Evolutionary conservation across 805 yeast species (phyloP).

Genomic region (Candida quercuum): DNA sequence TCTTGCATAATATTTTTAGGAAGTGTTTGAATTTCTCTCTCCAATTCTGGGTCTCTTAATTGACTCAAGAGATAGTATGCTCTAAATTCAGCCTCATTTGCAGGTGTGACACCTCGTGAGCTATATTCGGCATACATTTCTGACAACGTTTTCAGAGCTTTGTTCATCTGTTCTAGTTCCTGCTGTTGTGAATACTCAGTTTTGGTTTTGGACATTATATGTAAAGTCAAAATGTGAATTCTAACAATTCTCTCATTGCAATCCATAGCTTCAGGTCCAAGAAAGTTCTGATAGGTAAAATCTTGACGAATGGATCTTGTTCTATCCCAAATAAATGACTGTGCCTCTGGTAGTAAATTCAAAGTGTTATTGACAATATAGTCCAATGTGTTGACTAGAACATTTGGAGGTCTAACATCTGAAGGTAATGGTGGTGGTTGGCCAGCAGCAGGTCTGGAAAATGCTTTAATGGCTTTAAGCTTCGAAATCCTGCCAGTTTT

Average conservation of each 20-base stretch:
- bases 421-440: conserved; percentile 97
- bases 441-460: conserved; percentile 96
- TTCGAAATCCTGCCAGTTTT: conserved; percentile 52
- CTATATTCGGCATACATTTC: conserved; percentile 84
- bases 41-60: conserved; percentile 79
- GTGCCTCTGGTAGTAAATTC: conserved; percentile 71
- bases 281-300: conserved; percentile 90
- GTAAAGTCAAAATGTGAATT: conserved; percentile 76
- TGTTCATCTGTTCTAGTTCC: conserved; percentile 90
- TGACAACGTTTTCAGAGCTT: conserved; percentile 79
- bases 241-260: conserved; percentile 91
- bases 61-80: conserved; percentile 81
- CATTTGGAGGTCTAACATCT: conserved; percentile 90
- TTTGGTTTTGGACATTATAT: conserved; percentile 72
- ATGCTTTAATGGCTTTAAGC: conserved; percentile 75
- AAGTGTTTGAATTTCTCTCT: conserved; percentile 62
- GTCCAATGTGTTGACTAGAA: conserved; percentile 60
- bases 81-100: conserved; percentile 90
- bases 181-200: conserved; percentile 88
- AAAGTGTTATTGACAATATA: conserved; percentile 64
- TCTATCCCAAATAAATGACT: conserved; percentile 93
- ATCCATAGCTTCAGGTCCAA: conserved; percentile 89
- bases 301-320: conserved; percentile 96
- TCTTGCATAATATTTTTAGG: conserved; percentile 54
- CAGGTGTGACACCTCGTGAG: conserved; percentile 58